Base-by-base conservation (phyloP, 1,139 yeast species). In the Blastobotrys buckinghamii region DNA sequence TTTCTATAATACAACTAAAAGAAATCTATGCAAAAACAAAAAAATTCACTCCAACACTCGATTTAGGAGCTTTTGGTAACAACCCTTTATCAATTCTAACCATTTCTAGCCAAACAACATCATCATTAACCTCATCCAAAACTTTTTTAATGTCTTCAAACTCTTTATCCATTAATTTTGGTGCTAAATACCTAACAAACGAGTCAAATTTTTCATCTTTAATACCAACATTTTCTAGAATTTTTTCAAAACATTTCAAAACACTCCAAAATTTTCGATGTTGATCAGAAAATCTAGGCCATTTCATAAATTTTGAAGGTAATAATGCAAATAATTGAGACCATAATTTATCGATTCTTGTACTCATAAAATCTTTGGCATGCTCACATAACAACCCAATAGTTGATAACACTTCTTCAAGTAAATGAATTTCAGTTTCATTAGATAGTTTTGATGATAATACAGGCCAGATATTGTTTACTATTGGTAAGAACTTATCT, bases 381-480 rank as follows among this genome's bases (percentile, higher is more conserved):
- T 62, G 69, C 26, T 57, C 59, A 6, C 81, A 64, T 16, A 78
- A 56, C 10, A 56, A 59, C 2, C 61, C 60, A 10, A 78, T 59
- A 2, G 74, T 67, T n/a, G 60, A 60, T n/a, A 70, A 53, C 0
- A 77, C 63, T 9, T 69, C 63, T 24, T 68, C 71, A 0, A 73
- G 66, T 0, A 78, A 65, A 6, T 55, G 60, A 0, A 53, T 45
- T 27, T 66, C 65, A 5, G 58, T 53, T 13, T 36, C 39, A 20
- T 64, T 62, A 43, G 66, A 67, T 5, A 68, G 53, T 4, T 66
- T 57, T 1, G 62, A 55, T 0, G 60, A 55, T 2, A 71, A 45
- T 4, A 72, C 65, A 2, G 84, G 82, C 97, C 97, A 92, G 16
- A 78, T 67, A 2, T 76, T 71, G 1, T 94, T 83, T 2, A 85